These are phyloP conservation scores for Chenopodium berlandieri DNA, from an alignment of 148 eudicot genomes.

Conservation along the genomic window DNA sequence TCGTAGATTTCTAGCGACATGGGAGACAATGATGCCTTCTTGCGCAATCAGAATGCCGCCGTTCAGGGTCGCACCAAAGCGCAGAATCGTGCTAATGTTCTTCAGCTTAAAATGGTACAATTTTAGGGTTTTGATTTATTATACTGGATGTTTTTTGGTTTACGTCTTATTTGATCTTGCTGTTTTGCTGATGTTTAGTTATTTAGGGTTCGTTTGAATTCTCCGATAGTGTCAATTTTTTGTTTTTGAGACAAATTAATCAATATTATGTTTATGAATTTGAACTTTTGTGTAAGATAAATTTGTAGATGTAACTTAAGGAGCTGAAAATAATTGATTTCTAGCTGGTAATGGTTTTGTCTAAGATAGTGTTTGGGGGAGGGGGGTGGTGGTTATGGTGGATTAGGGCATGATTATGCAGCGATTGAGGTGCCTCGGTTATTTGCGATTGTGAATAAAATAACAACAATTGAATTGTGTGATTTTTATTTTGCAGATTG, in stretches of 20 bases:
- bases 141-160: background rate
- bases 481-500: conserved; percentile 51
- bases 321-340: background rate
- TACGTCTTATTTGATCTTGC: background rate
- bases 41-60: conserved; percentile 71
- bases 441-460: background rate
- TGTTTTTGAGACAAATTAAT: too few species aligned
- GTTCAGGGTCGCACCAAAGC: conserved; percentile 82
- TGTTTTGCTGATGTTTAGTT: background rate
- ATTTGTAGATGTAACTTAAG: background rate
- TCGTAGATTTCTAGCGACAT: conserved; percentile 27
- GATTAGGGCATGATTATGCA: background rate
- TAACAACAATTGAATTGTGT: background rate
- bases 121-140: background rate
- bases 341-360: background rate
- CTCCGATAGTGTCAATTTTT: background rate
- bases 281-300: background rate
- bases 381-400: background rate
- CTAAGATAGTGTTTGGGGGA: background rate
- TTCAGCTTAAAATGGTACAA: conserved; percentile 69
- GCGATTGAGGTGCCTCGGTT: background rate
- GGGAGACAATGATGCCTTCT: conserved; percentile 75
- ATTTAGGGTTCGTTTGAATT: conserved; percentile 12
- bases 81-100: conserved; percentile 81
- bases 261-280: background rate